Base-by-base conservation (phyloP, 805 yeast species). In the Komagataella phaffii region DNA sequence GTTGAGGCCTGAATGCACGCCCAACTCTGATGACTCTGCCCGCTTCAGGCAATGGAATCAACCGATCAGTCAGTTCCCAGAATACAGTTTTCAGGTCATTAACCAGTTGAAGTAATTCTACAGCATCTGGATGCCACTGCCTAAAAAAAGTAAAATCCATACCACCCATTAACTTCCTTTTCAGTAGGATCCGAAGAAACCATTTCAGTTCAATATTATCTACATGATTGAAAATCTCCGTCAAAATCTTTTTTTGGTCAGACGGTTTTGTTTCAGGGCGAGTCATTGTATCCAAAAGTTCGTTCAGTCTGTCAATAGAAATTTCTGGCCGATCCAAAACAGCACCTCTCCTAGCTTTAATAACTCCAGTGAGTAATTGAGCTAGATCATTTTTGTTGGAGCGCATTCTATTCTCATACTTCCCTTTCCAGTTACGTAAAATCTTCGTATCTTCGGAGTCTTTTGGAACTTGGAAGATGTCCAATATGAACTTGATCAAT, bases 61-160 rank as follows among this genome's bases (percentile, higher is more conserved):
- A 54, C 0, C 81, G 80, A 57, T 84, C 83, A 51, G 68, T 61
- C 6, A 88, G 66, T 50, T 72, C 77, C 61, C 73, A 69, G 54
- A 88, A 80, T 1, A 86, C 82, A 7, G 74, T 66, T 54, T 78
- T 72, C 49, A 89, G 63, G 58, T 80, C 79, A 51, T 80, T 79
- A 3, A 88, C 85, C 6, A 85, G 80, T 53, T 81, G 78, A 54
- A 73, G 79, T 24, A 86, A 74, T 3, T 73, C 74, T 7, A 73
- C 68, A 0, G 95, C 91, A 62, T 88, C 90, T 0, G 89, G 88
- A 63, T 88, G 95, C 87, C 90, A 89, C 24, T 67, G 57, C 4
- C 64, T 58, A 49, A 88, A 66, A 52, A 88, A 72, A 10, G 73
- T 65, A 24, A 74, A 71, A 57, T 86, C 91, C 53, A 81, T 72